These are phyloP conservation scores for Dalechampia spathulata DNA, from an alignment of 441 rosid species.

Conservation along the genomic window DNA sequence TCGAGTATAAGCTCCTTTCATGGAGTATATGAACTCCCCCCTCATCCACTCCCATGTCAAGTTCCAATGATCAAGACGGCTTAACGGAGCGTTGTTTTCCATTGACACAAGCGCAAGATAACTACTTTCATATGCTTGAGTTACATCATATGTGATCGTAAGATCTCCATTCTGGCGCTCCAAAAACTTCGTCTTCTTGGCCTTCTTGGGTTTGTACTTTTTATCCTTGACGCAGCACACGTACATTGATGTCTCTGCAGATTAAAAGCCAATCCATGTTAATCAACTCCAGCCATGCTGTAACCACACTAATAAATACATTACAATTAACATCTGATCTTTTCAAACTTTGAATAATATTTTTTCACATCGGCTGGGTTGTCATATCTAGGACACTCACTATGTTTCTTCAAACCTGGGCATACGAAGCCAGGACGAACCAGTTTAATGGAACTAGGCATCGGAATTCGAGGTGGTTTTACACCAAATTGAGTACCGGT, in stretches of 20 bases:
- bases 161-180: conserved; percentile 63
- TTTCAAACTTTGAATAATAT: too few relatives aligned
- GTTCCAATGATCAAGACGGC: conserved; percentile 74
- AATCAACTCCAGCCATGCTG: too few relatives aligned
- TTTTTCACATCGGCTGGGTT: too few relatives aligned
- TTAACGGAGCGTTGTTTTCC: conserved; percentile 53
- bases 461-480: not conserved
- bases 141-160: conserved; percentile 68
- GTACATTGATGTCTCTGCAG: conserved; percentile 43
- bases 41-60: conserved; percentile 69
- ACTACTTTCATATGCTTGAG: conserved; percentile 32
- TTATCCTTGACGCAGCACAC: conserved; percentile 47
- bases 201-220: conserved; percentile 23
- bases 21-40: conserved; percentile 51
- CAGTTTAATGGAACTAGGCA: not conserved
- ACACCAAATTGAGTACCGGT: conserved; percentile 5
- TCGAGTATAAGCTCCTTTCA: conserved; percentile 65
- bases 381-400: not conserved
- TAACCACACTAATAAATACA: too few relatives aligned
- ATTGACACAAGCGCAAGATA: conserved; percentile 61
- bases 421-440: not conserved
- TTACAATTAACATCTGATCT: too few relatives aligned
- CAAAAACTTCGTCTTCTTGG: conserved; percentile 29
- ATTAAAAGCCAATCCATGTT: too few relatives aligned
- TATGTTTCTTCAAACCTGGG: not conserved